Evolutionary conservation across 106 monocot genomes (phyloP).

Genomic region (Apostasia ramifera): DNA sequence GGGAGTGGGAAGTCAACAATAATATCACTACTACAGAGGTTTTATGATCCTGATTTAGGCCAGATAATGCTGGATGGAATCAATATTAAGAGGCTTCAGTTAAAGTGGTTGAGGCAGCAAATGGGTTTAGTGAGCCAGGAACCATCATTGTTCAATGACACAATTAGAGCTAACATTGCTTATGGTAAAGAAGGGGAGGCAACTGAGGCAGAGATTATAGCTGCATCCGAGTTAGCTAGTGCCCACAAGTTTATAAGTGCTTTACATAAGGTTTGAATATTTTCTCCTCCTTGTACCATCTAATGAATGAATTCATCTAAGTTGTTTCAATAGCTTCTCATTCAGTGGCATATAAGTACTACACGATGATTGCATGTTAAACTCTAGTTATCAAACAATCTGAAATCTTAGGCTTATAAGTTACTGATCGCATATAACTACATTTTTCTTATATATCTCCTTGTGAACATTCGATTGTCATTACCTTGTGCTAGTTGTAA

Average conservation of each 20-base stretch:
- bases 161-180: constrained; percentile 12
- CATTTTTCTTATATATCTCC: too few relatives aligned
- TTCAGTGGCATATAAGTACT: too few relatives aligned
- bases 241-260: constrained; percentile 8
- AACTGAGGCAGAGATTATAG: constrained; percentile 9
- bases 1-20: constrained; percentile 10
- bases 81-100: constrained; percentile 6
- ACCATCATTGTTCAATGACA: constrained; percentile 13
- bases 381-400: not conserved
- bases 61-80: constrained; percentile 10
- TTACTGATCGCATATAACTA: too few relatives aligned
- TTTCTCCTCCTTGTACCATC: too few relatives aligned
- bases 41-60: constrained; percentile 12
- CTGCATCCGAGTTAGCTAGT: constrained; percentile 8
- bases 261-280: not conserved
- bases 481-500: too few relatives aligned
- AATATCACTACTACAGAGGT: constrained; percentile 11
- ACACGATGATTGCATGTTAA: too few relatives aligned
- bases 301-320: too few relatives aligned
- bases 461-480: too few relatives aligned
- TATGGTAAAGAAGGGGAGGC: constrained; percentile 11
- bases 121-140: constrained; percentile 13
- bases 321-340: not conserved
- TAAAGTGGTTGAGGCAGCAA: constrained; percentile 11
- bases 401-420: not conserved